Percentiles rank a stretch among this genome's conserved stretches.
Evolutionary conservation across 2,329 filamentous ascomycete genomes (phyloP).

Genomic region (Dendrostoma leiphaemia): DNA sequence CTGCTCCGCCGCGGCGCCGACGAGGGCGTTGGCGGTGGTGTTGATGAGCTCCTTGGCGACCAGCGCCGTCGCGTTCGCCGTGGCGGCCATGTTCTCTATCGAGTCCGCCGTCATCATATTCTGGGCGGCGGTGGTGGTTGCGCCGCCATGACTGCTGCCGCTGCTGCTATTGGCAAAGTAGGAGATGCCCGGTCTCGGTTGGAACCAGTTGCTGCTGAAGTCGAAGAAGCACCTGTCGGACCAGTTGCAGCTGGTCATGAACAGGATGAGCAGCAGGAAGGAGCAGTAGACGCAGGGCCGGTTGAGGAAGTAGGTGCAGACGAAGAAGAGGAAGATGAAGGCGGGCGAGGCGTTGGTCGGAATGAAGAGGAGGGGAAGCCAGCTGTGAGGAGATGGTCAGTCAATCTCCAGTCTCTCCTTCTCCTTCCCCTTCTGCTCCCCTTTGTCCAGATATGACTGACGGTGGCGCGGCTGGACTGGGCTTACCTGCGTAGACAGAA

Average conservation of each 20-base stretch:
- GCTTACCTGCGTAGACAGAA: conserved; percentile 65
- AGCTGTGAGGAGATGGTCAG: conserved; percentile 47
- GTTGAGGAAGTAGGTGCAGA: conserved; percentile 94
- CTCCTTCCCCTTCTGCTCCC: no score
- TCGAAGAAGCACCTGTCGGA: conserved; percentile 91
- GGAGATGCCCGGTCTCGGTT: conserved; percentile 59
- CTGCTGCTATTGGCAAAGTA: conserved; percentile 30
- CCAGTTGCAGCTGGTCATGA: conserved; percentile 89
- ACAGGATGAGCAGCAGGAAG: conserved; percentile 89
- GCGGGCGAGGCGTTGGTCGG: conserved; percentile 81
- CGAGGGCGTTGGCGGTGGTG: conserved; percentile 67
- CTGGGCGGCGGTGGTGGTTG: conserved; percentile 18
- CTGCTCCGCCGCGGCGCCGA: conserved; percentile 65
- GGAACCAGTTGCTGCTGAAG: conserved; percentile 89
- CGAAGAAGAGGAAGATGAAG: conserved; percentile 85
- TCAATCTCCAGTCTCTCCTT: not conserved
- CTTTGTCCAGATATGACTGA: no score
- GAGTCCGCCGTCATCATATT: conserved; percentile 21
- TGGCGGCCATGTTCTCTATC: conserved; percentile 25
- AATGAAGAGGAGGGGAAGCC: conserved; percentile 85
- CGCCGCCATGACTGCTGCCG: conserved; percentile 10
- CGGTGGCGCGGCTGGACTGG: no score
- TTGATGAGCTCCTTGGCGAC: conserved; percentile 56
- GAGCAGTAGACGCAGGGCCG: conserved; percentile 98
- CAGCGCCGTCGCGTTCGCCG: conserved; percentile 44